Evolutionary conservation across 2,329 filamentous ascomycete species (phyloP), one percentile per base, ranked within the genome.

Genomic region (Cordyceps cateniannulata): DNA sequence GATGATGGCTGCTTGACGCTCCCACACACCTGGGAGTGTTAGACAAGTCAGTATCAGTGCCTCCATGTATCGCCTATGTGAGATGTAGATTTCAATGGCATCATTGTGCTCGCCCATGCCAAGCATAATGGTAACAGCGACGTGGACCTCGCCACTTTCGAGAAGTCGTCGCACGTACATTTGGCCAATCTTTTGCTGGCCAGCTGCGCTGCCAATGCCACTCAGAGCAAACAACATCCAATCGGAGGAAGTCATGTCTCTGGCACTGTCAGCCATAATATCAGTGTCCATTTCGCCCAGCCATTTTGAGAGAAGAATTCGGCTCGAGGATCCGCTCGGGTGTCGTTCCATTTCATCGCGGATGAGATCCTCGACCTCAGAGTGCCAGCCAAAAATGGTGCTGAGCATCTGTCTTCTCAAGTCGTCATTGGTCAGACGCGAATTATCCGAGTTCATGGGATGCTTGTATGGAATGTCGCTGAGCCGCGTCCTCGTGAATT

Each of bases 161-260:
- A 99, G 81, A 1, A 99, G 80, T 54, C 92, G 87, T 72, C 96
- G 93, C 1, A 96, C 91, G 67, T 96, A 96, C 3, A 91, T 88
- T 62, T 93, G 89, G 1, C 91, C 92, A 18, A 98, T 85, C 72
- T 96, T 96, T 71, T 96, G 93, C 68, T 96, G 90, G 1, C 91
- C 91, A 42, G 85, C 81, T 24, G 76, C 72, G 3, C 86, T 84
- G 56, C 90, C 91, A 75, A 98, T 96, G 45, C 91, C 90, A 69
- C 91, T 96, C 56, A 99, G 76, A 12, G 95, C 93, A 40, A 99
- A 78, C 62, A 98, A 77, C 91, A 99, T 97, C 95, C 95, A 99
- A 73, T 98, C 95, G 0, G 91, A 90, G 2, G 90, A 91, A 10
- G 91, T 93, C 83, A 95, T 93, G n/a, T 90, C 88, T 66, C 93